A percentile compares a stretch with the other conserved stretches of the same genome.
phyloP scores from a whole-genome alignment of 352 stramenopile genomes.

The Elongisporangium undulatum region DNA sequence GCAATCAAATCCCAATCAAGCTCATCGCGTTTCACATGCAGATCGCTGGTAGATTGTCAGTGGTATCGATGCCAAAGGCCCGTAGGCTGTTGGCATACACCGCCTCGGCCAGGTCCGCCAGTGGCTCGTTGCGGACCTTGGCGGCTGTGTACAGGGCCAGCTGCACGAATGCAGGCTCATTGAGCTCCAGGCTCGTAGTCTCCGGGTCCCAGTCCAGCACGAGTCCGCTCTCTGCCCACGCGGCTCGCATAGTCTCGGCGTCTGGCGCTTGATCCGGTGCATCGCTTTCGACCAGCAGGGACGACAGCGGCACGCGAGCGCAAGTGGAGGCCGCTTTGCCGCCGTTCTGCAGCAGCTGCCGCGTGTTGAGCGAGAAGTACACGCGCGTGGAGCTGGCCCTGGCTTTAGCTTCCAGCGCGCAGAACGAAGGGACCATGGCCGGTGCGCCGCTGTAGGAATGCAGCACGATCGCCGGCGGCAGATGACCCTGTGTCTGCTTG shows the following conservation, averaged over 20 bases:
- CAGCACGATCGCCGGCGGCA: conserved; percentile 53
- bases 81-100: conserved; percentile 31
- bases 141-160: conserved; percentile 40
- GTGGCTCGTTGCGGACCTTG: conserved; percentile 21
- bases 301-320: conserved; percentile 28
- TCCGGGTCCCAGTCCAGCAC: background rate
- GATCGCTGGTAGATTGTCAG: conserved; percentile 1
- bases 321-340: conserved; percentile 39
- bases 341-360: conserved; percentile 41
- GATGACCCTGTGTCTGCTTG: conserved; percentile 1
- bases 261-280: conserved; percentile 57
- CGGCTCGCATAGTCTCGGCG: background rate
- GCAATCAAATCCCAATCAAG: background rate
- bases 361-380: conserved; percentile 77
- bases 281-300: conserved; percentile 71
- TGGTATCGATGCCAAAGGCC: conserved; percentile 26
- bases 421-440: conserved; percentile 51
- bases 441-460: conserved; percentile 63
- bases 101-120: conserved; percentile 26
- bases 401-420: conserved; percentile 22
- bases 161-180: conserved; percentile 50
- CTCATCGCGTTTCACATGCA: background rate
- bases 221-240: background rate
- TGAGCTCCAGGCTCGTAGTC: conserved; percentile 17
- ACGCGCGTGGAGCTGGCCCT: conserved; percentile 19